A percentile compares a stretch with the other conserved stretches of the same genome.
These are phyloP conservation scores for Trichodelitschia bisporula DNA, from an alignment of 495 filamentous ascomycete genomes.

Conservation along the genomic window DNA sequence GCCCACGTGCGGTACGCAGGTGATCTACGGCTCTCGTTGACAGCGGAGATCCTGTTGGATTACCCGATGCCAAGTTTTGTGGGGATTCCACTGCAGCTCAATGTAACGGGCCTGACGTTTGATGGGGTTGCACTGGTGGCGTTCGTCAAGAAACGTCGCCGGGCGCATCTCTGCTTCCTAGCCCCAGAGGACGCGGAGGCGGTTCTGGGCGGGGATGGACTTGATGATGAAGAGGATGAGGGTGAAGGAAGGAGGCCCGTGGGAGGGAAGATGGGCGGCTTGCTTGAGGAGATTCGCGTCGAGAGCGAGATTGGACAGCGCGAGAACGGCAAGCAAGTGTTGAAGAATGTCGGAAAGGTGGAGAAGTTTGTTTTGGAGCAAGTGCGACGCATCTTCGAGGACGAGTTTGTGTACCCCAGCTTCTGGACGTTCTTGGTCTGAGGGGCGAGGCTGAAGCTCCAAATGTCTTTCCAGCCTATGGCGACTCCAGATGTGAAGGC, in stretches of 20 bases:
- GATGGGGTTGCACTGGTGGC: slow-evolving; percentile 83
- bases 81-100: slow-evolving; percentile 69
- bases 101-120: slow-evolving; percentile 82
- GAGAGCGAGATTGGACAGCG: slow-evolving; percentile 92
- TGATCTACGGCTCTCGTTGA: slow-evolving; percentile 62
- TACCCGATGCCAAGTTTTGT: slow-evolving; percentile 97
- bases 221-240: slow-evolving; percentile 13
- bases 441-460: no score
- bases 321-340: slow-evolving; percentile 70
- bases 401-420: slow-evolving; percentile 93
- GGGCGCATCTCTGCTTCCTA: slow-evolving; percentile 77
- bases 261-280: slow-evolving; percentile 31
- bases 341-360: slow-evolving; percentile 97
- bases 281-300: slow-evolving; percentile 78
- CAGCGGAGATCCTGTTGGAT: slow-evolving; percentile 83
- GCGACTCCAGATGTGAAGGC: no score
- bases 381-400: slow-evolving; percentile 88
- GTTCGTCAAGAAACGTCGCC: slow-evolving; percentile 41
- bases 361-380: slow-evolving; percentile 94
- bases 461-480: no score
- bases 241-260: slow-evolving; percentile 11
- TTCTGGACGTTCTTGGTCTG: slow-evolving; percentile 93
- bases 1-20: slow-evolving; percentile 74
- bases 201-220: slow-evolving; percentile 10
- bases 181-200: slow-evolving; percentile 65